A percentile compares a stretch with the other conserved stretches of the same genome.
Conservation (phyloP, 2,329 filamentous ascomycete genomes). For the Cercospora zeina region DNA sequence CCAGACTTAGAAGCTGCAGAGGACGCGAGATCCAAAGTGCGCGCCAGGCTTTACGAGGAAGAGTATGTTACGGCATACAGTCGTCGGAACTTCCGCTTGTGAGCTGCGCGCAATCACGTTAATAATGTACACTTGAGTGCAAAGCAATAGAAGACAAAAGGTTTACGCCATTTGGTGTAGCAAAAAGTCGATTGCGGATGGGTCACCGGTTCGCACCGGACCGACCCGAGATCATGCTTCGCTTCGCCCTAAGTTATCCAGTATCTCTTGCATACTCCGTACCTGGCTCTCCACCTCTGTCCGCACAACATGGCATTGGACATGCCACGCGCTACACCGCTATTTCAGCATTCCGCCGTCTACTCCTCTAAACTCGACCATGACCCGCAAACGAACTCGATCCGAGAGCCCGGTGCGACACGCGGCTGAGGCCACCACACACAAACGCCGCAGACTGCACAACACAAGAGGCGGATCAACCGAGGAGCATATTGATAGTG, state of each 20-base stretch:
- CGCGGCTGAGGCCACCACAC: not conserved
- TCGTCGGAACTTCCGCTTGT: not conserved
- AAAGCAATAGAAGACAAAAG: not conserved
- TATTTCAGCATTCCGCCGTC: not conserved
- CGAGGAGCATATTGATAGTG: not conserved
- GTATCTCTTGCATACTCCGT: not conserved
- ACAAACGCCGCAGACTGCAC: not conserved
- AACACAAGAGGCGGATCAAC: not conserved
- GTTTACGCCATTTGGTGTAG: not conserved
- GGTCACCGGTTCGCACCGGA: not conserved
- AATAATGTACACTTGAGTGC: not conserved
- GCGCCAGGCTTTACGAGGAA: not conserved
- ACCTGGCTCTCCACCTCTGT: not conserved
- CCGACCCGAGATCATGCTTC: not conserved
- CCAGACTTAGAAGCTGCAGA: not conserved
- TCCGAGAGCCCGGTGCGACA: not conserved
- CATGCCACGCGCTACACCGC: not conserved
- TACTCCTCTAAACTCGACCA: no score
- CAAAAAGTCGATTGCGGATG: not conserved
- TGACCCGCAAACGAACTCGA: not conserved
- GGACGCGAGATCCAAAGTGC: not conserved
- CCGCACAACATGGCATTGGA: not conserved
- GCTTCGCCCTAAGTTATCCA: not conserved
- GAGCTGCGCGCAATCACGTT: not conserved
- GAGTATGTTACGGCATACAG: not conserved